Evolutionary conservation across 2,329 filamentous ascomycete genomes (phyloP).

Genomic region (Fusarium sp.): DNA sequence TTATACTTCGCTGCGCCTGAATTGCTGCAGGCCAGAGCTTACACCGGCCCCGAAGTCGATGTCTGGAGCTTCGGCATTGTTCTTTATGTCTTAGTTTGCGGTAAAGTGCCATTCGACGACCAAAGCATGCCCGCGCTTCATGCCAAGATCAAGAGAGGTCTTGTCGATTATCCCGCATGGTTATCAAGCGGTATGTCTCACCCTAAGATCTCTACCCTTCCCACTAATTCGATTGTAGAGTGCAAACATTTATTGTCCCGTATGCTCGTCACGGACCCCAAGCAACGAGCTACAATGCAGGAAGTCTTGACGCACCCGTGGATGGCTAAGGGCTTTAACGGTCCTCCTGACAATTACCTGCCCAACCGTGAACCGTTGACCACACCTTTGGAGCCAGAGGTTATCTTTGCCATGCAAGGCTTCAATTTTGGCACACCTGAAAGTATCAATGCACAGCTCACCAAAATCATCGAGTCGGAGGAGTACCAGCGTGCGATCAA

Average conservation of each 20-base stretch:
- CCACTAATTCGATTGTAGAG: slow-evolving; percentile 68
- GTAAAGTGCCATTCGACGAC: slow-evolving; percentile 98
- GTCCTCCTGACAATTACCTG: slow-evolving; percentile 88
- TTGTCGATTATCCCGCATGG: slow-evolving; percentile 96
- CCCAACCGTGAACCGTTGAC: slow-evolving; percentile 86
- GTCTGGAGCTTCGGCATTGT: slow-evolving; percentile 99
- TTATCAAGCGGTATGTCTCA: slow-evolving; percentile 79
- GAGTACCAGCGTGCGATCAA: slow-evolving; percentile 91
- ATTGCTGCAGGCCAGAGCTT: slow-evolving; percentile 90
- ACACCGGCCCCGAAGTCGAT: slow-evolving; percentile 96
- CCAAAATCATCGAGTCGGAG: slow-evolving; percentile 88
- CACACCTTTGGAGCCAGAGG: slow-evolving; percentile 82
- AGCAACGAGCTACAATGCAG: slow-evolving; percentile 83
- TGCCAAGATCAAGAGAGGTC: slow-evolving; percentile 97
- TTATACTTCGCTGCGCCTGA: slow-evolving; percentile 98
- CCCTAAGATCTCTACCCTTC: background rate
- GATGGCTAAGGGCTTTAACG: slow-evolving; percentile 92
- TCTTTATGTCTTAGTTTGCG: slow-evolving; percentile 94
- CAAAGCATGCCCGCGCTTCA: slow-evolving; percentile 99
- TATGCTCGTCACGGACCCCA: slow-evolving; percentile 96
- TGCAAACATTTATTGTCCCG: slow-evolving; percentile 92
- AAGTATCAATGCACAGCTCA: slow-evolving; percentile 82
- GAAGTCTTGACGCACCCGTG: slow-evolving; percentile 97
- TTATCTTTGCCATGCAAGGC: slow-evolving; percentile 94
- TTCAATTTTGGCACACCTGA: slow-evolving; percentile 96